Base-by-base conservation (phyloP, 345 rosid species). In the Rhodamnia rubescens region DNA sequence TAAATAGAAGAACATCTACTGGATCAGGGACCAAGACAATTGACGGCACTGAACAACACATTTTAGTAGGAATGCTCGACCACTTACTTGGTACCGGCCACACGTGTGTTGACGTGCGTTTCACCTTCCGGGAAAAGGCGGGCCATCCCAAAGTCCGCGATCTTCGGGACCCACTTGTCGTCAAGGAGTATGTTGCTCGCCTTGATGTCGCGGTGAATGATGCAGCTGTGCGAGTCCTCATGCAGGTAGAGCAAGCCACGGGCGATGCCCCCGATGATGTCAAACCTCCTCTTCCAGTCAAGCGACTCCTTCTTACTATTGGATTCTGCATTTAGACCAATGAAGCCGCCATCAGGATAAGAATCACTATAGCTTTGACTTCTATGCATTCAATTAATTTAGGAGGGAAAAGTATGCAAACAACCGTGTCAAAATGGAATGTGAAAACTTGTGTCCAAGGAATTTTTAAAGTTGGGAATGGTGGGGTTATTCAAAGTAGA, bases 141-240 rank as follows among this genome's bases (percentile, higher is more conserved):
- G 32, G 99, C 99, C 99, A 98, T 93, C 84, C 99, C 99, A 51
- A 98, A 98, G 92, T 98, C 99, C 12, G 98, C 98, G 49, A 98
- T 98, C 93, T 98, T 98, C 9, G 99, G 99, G 82, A 91, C 87
- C 99, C 99, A 98, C 86, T 96, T 98, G 29, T 94, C 98, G 42
- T 98, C 99, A 0, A 98, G 95, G 83, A 98, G 91, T 85, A 98
- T 91, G 85, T 98, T 98, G 83, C 99, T 95, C 29, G 99, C 99
- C 88, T 98, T 98, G 57, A 98, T 98, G 59, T 98, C 99, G 0
- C 99, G 94, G 81, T 98, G 99, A 92, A 98, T 95, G 81, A 98
- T 96, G 85, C 95, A 91, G 75, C 86, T 88, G 86, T 94, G 98
- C 0, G 99, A 93, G 84, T 94, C 98, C 91, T 98, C 97, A 1